Evolutionary conservation across 176 grass and related monocot species (phyloP).

Genomic region (Poa pratensis): DNA sequence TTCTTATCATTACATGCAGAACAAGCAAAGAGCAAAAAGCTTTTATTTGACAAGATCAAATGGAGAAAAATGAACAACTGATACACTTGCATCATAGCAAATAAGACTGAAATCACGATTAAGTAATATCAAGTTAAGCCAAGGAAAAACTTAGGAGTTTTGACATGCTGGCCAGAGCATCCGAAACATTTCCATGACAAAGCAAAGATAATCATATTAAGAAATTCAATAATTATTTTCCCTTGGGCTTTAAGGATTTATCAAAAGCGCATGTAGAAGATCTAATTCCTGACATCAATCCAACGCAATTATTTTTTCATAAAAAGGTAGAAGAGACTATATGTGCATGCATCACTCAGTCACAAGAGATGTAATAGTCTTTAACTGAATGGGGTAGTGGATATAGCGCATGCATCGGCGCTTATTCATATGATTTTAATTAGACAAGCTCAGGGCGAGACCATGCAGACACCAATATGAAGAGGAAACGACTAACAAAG

Average conservation of each 20-base stretch:
- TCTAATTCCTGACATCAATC: slow-evolving; percentile 46
- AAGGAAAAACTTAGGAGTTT: too few species aligned
- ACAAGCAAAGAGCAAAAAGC: too few species aligned
- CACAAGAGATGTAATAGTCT: slow-evolving; percentile 41
- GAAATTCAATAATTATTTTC: slow-evolving; percentile 68
- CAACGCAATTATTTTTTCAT: not conserved
- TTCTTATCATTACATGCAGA: too few species aligned
- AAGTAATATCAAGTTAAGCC: too few species aligned
- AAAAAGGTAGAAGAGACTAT: not conserved
- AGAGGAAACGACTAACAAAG: not conserved
- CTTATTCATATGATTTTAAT: slow-evolving; percentile 39
- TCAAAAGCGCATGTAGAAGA: slow-evolving; percentile 59
- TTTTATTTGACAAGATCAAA: too few species aligned
- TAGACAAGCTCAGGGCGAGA: slow-evolving; percentile 60
- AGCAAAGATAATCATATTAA: slow-evolving; percentile 64
- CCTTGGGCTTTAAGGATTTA: slow-evolving; percentile 50
- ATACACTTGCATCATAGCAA: too few species aligned
- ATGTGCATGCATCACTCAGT: slow-evolving; percentile 30
- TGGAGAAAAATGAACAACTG: too few species aligned
- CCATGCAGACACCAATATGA: slow-evolving; percentile 34
- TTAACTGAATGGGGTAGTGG: slow-evolving; percentile 62
- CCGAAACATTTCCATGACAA: too few species aligned
- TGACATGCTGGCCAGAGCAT: too few species aligned
- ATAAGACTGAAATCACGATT: too few species aligned
- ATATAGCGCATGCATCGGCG: slow-evolving; percentile 67